A percentile compares a stretch with the other conserved stretches of the same genome.
Conservation (phyloP, 1,284 basidiomycete species). For the Megacollybia platyphylla region DNA sequence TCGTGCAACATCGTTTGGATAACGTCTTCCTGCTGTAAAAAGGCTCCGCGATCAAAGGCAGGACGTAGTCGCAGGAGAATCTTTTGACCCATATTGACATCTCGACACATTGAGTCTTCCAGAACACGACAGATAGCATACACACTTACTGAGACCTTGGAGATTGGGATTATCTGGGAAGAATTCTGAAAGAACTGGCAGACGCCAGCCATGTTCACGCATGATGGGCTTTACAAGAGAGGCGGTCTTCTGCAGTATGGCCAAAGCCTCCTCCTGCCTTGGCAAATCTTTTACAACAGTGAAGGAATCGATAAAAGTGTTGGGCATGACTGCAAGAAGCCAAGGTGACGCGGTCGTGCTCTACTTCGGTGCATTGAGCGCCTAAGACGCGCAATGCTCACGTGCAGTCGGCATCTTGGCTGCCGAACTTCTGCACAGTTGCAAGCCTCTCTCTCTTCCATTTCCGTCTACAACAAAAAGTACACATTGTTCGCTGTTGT, state of each 20-base stretch:
- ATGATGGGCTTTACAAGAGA: slow-evolving; percentile 85
- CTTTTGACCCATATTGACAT: slow-evolving; percentile 67
- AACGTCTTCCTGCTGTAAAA: slow-evolving; percentile 66
- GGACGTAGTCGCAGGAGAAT: slow-evolving; percentile 74
- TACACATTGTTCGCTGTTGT: too few species aligned
- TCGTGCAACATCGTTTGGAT: slow-evolving; percentile 80
- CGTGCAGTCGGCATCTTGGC: too few species aligned
- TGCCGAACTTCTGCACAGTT: too few species aligned
- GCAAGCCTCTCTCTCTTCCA: too few species aligned
- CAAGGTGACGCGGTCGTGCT: background rate
- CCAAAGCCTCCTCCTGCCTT: slow-evolving; percentile 44
- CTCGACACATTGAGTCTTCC: slow-evolving; percentile 18
- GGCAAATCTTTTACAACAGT: slow-evolving; percentile 55
- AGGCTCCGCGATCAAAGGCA: slow-evolving; percentile 52
- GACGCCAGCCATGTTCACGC: slow-evolving; percentile 65
- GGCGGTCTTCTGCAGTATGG: slow-evolving; percentile 61
- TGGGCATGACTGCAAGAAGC: slow-evolving; percentile 17
- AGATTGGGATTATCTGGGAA: slow-evolving; percentile 66
- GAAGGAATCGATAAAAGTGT: slow-evolving; percentile 47
- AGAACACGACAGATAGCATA: background rate
- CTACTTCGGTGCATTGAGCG: too few species aligned
- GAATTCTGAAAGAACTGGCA: slow-evolving; percentile 80
- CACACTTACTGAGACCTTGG: slow-evolving; percentile 24
- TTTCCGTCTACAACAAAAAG: too few species aligned
- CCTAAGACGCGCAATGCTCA: too few species aligned